These are phyloP conservation scores for Rhodotorula sp. DNA, from an alignment of 1,284 basidiomycete genomes.

Conservation along the genomic window DNA sequence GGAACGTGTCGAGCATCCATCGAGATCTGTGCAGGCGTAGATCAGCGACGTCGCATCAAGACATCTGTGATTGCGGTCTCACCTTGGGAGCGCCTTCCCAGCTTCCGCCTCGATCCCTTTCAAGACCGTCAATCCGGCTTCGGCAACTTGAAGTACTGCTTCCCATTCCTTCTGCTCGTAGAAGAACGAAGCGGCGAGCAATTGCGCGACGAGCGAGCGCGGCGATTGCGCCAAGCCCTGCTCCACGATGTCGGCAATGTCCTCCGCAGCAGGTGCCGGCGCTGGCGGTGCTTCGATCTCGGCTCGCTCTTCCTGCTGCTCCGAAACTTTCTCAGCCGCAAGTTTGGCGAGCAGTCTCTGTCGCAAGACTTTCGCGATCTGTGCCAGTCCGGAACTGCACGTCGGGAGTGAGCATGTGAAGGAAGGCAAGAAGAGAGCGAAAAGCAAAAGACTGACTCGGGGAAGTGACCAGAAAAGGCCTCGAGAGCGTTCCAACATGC, in stretches of 20 bases:
- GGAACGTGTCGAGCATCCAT: slow-evolving; percentile 58
- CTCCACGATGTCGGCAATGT: slow-evolving; percentile 51
- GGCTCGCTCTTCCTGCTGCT: slow-evolving; percentile 1
- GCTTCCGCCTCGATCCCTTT: slow-evolving; percentile 60
- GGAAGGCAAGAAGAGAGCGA: not conserved
- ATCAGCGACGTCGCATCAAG: not conserved
- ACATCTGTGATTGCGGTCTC: slow-evolving; percentile 26
- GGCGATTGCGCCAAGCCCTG: slow-evolving; percentile 57
- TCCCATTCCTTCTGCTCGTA: slow-evolving; percentile 74
- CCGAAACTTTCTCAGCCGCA: not conserved
- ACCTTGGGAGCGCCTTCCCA: slow-evolving; percentile 58
- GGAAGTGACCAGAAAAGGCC: slow-evolving; percentile 58
- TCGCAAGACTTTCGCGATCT: slow-evolving; percentile 8
- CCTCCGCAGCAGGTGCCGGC: slow-evolving; percentile 47
- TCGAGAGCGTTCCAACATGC: not conserved
- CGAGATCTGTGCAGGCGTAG: slow-evolving; percentile 13
- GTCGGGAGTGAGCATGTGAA: not conserved
- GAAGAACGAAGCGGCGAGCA: slow-evolving; percentile 56
- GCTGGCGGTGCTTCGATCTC: not conserved
- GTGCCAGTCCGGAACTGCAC: slow-evolving; percentile 30
- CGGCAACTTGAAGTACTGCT: slow-evolving; percentile 67
- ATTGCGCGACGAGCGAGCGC: slow-evolving; percentile 68
- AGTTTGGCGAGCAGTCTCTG: not conserved
- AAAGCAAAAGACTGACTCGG: slow-evolving; percentile 48
- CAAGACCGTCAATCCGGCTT: slow-evolving; percentile 65